Conservation (phyloP, 768 basidiomycete genomes). For the Botryobasidium botryosum region DNA sequence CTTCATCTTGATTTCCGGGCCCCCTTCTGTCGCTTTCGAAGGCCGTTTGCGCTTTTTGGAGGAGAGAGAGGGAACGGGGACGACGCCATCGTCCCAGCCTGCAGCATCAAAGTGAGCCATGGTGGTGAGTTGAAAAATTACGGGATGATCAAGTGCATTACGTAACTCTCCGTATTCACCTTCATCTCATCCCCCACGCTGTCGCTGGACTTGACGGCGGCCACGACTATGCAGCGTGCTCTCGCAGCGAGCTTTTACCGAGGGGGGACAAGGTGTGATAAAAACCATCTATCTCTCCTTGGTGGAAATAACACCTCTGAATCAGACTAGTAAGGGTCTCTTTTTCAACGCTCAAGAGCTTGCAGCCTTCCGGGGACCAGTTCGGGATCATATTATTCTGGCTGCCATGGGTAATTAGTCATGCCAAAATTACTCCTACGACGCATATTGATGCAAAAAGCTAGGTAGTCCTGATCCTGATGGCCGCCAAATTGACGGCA, state of each 20-base stretch:
- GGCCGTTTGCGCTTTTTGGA: slow-evolving; percentile 18
- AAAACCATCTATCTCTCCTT: neutral
- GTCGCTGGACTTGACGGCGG: too few relatives aligned
- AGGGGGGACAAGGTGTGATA: neutral
- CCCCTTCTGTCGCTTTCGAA: slow-evolving; percentile 30
- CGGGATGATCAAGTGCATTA: too few relatives aligned
- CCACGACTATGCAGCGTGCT: neutral
- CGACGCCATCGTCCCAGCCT: slow-evolving; percentile 34
- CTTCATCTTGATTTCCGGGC: slow-evolving; percentile 22
- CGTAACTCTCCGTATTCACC: too few relatives aligned
- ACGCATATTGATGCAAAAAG: neutral
- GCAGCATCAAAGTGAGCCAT: slow-evolving; percentile 49
- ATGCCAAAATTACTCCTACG: too few relatives aligned
- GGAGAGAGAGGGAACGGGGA: neutral
- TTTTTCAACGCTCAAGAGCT: neutral
- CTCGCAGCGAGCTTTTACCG: neutral
- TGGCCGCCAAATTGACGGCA: slow-evolving; percentile 58
- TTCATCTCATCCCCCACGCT: too few relatives aligned
- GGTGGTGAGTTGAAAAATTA: too few relatives aligned
- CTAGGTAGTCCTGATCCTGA: slow-evolving; percentile 68
- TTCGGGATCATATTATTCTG: neutral
- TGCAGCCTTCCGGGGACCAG: neutral
- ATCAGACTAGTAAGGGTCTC: neutral
- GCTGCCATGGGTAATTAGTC: slow-evolving; percentile 2
- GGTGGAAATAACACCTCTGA: neutral